Base-by-base conservation (phyloP, 768 basidiomycete genomes). In the Wakefieldia striispora region DNA sequence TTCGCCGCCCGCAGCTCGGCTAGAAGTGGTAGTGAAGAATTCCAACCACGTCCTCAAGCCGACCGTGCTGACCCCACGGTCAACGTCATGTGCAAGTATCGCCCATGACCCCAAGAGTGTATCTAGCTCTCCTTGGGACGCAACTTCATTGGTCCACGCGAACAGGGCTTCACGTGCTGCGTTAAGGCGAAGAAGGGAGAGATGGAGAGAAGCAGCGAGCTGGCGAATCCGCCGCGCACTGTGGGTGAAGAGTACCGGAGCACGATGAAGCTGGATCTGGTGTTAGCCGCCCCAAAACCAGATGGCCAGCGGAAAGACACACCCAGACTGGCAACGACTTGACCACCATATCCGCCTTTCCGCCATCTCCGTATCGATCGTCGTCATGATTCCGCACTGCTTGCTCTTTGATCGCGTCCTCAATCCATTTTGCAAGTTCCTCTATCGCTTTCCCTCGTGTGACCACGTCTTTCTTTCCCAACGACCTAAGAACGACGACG, bases 321-420 rank as follows among this genome's bases (percentile, higher is more conserved):
- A 95, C 94, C 95, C 95, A 98, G 48, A 95, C 92, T 4, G 92
- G 92, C 27, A 95, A 59, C 75, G 85, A 87, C 47, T 83, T 74
- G 20, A 80, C 75, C 56, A 79, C 56, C 16, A 69, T 61, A 12
- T 35, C 53, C 19, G 42, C 20, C 48, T 56, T 73, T 60, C 43
- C 62, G 17, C 42, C 44, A 6, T 43, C 27, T 9, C 46, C 51
- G 12, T 49, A 43, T 16, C 16, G 40, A 37, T 47, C 58, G 10
- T 40, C 57, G 14, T 45, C 31, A 43, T 27, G n/a, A 51, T 54
- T 57, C 11, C 66, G 76, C 19, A 74, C 76, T 14, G 73, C 73
- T 13, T 70, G 70, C 34, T 75, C 75, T 40, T 66, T 69, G 53
- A 66, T 60, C 35, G 75, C 75, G 38, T 72, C 76, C 21, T 81